Percentiles rank a stretch among this genome's conserved stretches.
phyloP scores from a whole-genome alignment of 176 grass and related monocot genomes.

The bread wheat (Triticum aestivum) region IWGSC_CS_RefSeq_v2.1 NC_057806.1:124317865-124318364 shows the following conservation, averaged over 20 bases:
- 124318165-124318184: slow-evolving; percentile 91
- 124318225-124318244: slow-evolving; percentile 60
- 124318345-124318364: slow-evolving; percentile 85
- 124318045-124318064: slow-evolving; percentile 76
- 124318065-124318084: slow-evolving; percentile 91
- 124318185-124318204: slow-evolving; percentile 92
- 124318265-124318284: slow-evolving; percentile 95
- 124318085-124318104: slow-evolving; percentile 95
- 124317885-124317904: slow-evolving; percentile 64
- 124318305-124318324: slow-evolving; percentile 96
- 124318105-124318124: slow-evolving; percentile 52
- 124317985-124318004: slow-evolving; percentile 96
- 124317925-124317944: slow-evolving; percentile 77
- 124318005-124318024: slow-evolving; percentile 97
- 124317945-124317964: slow-evolving; percentile 91
- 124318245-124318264: slow-evolving; percentile 85
- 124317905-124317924: slow-evolving; percentile 73
- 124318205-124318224: slow-evolving; percentile 83
- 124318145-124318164: slow-evolving; percentile 82
- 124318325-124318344: slow-evolving; percentile 95
- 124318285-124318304: slow-evolving; percentile 94
- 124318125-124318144: slow-evolving; percentile 47
- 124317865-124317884: slow-evolving; percentile 92
- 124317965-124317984: slow-evolving; percentile 93
- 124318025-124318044: slow-evolving; percentile 93